Evolutionary conservation across 768 basidiomycete genomes (phyloP), one percentile per base, ranked within the genome.

Genomic region (Leccinellum rugosiceps): DNA sequence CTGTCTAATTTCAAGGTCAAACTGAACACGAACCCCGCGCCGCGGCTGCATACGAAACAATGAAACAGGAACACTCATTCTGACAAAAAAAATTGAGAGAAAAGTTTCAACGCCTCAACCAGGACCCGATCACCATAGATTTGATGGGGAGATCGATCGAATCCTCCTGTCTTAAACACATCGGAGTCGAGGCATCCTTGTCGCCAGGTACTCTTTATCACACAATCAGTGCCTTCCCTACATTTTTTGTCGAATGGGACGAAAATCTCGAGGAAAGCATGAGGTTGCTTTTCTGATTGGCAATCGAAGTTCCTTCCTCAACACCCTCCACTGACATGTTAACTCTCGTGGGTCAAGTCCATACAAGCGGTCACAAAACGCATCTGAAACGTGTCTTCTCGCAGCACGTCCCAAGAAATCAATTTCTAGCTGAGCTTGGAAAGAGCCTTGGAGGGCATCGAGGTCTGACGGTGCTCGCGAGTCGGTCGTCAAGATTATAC

Each of bases 191-290:
- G 2, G 53, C 48, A 10, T 35, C 56, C 3, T 48, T 74, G n/a
- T n/a, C n/a, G n/a, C n/a, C n/a, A n/a, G n/a, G 61, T 6, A 41
- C 50, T 6, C 72, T 70, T 31, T 72, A 72, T 56, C 66, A 62
- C 65, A 62, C 70, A 2, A 26, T 19, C 13, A 53, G 25, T 38
- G 62, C 68, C 14, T 69, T 76, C 14, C 80, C 83, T 15, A 74
- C 76, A 3, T 92, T 88, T 66, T 90, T 88, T 0, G 72, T 84
- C 3, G 90, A 92, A 71, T 90, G 83, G 80, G 81, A 87, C 52
- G 70, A 76, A 38, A 74, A 81, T 41, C 84, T 82, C 38, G 58
- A 63, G 7, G 58, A 76, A 41, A 77, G 82, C 32, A 75, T 78
- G 31, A 86, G 79, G 0, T 78, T 80, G 67, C 67, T 91, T 23